phyloP scores from a whole-genome alignment of 1,139 yeast genomes.

The Protomyces inouyei region DNA sequence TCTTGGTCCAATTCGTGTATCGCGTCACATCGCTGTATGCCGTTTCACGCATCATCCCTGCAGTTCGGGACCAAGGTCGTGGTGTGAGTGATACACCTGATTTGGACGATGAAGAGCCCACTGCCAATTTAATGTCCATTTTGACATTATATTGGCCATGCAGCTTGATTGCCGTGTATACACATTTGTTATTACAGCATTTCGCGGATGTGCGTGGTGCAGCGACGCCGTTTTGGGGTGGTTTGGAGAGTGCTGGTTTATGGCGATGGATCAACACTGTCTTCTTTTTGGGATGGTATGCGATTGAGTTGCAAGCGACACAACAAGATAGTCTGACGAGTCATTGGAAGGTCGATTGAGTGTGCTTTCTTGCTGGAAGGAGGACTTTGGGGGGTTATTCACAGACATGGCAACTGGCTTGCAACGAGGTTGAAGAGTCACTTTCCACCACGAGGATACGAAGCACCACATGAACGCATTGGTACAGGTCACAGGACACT shows the following conservation, averaged over 20 bases:
- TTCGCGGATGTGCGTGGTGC: conserved; percentile 62
- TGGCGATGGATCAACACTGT: conserved; percentile 96
- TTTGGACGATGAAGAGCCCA: conserved; percentile 1
- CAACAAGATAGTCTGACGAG: conserved; percentile 36
- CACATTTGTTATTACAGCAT: conserved; percentile 87
- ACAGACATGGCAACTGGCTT: too few relatives aligned
- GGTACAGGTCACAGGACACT: too few relatives aligned
- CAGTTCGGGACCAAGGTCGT: conserved; percentile 41
- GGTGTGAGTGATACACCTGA: conserved; percentile 27
- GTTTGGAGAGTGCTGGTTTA: conserved; percentile 60
- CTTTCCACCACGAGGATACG: too few relatives aligned
- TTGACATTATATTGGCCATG: conserved; percentile 53
- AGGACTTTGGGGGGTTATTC: too few relatives aligned
- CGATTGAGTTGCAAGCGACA: conserved; percentile 54
- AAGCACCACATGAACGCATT: too few relatives aligned
- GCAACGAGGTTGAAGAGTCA: too few relatives aligned
- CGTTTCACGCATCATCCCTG: conserved; percentile 89
- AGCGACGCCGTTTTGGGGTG: conserved; percentile 33
- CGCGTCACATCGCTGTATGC: conserved; percentile 84
- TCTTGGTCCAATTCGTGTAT: conserved; percentile 73
- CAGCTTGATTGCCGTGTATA: conserved; percentile 86
- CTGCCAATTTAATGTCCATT: conserved; percentile 27
- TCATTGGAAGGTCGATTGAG: conserved; percentile 47
- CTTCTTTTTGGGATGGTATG: conserved; percentile 70
- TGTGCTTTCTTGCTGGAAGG: too few relatives aligned